Evolutionary conservation across 208 protist genomes (phyloP), one percentile per base, ranked within the genome.

Genomic region (Wallacemonas sp.): DNA sequence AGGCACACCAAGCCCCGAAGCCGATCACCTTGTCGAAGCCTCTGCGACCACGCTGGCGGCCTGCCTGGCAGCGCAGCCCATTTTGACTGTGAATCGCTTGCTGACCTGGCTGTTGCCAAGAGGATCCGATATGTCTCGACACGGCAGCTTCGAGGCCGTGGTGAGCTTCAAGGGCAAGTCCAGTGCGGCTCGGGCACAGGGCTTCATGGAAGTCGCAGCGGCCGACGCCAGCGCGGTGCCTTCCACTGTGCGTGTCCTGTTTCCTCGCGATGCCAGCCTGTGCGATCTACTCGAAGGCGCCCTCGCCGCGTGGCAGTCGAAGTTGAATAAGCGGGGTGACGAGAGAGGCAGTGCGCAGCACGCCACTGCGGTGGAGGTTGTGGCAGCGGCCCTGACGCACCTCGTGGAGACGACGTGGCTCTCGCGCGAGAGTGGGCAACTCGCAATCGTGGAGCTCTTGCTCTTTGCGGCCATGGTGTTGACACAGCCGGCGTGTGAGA

Each of bases 401-500:
- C n/a, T 27, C n/a, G 51, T 58, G 12, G 51, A 58, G 30, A 30
- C 51, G 2, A 39, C 31, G 9, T 38, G 34, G 12, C 28, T 58
- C 38, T 30, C 56, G 17, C 56, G 56, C 56, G 56, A 47, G 2
- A 49, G 39, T 46, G 39, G 41, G 5, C 39, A 81, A 59, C 61
- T 81, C 33, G 66, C 66, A 2, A 46, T 55, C 21, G 76, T 70
- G 44, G 79, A 86, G 56, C 65, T 75, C 54, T 46, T 90, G 39
- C 83, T 90, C 73, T 90, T 86, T 54, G 70, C 72, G 22, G 70
- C 68, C 1, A 68, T 84, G 30, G 53, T 84, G 31, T 70, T 75
- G 28, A 38, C 51, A 17, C 51, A 58, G 30, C 15, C 51, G 31
- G 51, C 6, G 5, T 5, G n/a, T 5, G 56, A 45, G 41, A 17